Conservation (phyloP, 257 asterid genomes). For the Solanum arcanum region DNA sequence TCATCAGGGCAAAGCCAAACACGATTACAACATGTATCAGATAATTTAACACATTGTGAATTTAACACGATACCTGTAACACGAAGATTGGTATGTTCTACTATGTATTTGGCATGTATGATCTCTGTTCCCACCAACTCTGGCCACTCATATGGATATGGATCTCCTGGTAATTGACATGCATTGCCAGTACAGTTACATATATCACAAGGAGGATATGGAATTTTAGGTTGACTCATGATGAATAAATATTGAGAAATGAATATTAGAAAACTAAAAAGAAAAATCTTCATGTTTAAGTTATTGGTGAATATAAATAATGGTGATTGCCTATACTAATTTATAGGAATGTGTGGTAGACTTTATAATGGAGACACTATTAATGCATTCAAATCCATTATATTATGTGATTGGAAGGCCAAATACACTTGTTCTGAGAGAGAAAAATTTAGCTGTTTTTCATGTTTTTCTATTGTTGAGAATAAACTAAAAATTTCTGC, state of each 20-base stretch:
- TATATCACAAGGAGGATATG: background rate
- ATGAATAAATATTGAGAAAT: background rate
- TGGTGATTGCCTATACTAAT: background rate
- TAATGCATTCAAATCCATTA: background rate
- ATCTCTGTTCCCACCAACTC: background rate
- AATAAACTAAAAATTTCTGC: background rate
- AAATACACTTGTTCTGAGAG: too few relatives aligned
- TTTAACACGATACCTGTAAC: background rate
- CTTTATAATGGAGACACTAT: background rate
- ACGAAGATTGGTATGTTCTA: background rate
- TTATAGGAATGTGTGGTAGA: background rate
- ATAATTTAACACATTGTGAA: background rate
- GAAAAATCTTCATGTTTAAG: background rate
- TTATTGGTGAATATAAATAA: background rate
- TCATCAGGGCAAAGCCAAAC: background rate
- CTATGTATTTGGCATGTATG: background rate
- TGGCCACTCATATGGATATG: background rate
- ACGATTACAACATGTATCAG: background rate
- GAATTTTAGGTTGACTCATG: background rate
- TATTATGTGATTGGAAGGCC: too few relatives aligned
- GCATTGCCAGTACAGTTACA: background rate
- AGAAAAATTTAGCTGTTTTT: too few relatives aligned
- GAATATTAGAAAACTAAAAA: background rate
- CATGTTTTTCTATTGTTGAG: too few relatives aligned
- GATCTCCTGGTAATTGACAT: background rate